These are phyloP conservation scores for Camellia japonica DNA, from an alignment of 148 eudicot genomes.

Conservation along the genomic window DNA sequence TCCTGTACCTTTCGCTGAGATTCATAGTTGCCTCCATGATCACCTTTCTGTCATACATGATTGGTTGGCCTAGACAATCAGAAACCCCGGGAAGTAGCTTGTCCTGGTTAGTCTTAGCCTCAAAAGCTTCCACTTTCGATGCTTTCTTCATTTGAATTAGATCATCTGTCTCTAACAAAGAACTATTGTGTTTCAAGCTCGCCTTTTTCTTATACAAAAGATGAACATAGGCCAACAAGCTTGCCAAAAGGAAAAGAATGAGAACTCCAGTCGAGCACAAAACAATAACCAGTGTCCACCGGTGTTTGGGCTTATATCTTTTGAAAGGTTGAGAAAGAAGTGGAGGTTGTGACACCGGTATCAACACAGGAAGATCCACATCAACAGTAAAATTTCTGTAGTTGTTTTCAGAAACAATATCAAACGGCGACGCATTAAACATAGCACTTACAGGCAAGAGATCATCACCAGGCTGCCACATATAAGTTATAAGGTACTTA, in stretches of 20 bases:
- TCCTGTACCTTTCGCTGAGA: slow-evolving; percentile 31
- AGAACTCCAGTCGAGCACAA: slow-evolving; percentile 16
- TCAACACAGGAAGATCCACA: slow-evolving; percentile 36
- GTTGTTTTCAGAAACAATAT: slow-evolving; percentile 31
- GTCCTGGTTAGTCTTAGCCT: slow-evolving; percentile 26
- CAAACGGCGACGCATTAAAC: slow-evolving; percentile 26
- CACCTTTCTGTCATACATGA: slow-evolving; percentile 25
- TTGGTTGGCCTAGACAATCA: slow-evolving; percentile 39
- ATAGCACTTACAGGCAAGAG: slow-evolving; percentile 24
- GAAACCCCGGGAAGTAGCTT: slow-evolving; percentile 45
- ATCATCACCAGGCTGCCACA: slow-evolving; percentile 41
- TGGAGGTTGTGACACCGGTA: slow-evolving; percentile 32
- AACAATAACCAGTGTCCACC: slow-evolving; percentile 1
- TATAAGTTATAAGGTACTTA: slow-evolving; percentile 32
- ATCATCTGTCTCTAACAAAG: slow-evolving; percentile 30
- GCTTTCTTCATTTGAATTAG: slow-evolving; percentile 23
- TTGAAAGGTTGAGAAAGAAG: slow-evolving; percentile 20
- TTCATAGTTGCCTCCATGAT: slow-evolving; percentile 45
- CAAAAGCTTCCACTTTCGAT: slow-evolving; percentile 15
- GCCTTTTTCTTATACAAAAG: slow-evolving; percentile 18
- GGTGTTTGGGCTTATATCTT: slow-evolving; percentile 8
- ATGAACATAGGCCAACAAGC: neutral
- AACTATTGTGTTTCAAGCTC: slow-evolving; percentile 22
- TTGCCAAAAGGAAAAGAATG: slow-evolving; percentile 17
- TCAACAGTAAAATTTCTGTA: slow-evolving; percentile 40